These are phyloP conservation scores for Zymoseptoria passerinii DNA, from an alignment of 2,329 filamentous ascomycete species.

Conservation along the genomic window DNA sequence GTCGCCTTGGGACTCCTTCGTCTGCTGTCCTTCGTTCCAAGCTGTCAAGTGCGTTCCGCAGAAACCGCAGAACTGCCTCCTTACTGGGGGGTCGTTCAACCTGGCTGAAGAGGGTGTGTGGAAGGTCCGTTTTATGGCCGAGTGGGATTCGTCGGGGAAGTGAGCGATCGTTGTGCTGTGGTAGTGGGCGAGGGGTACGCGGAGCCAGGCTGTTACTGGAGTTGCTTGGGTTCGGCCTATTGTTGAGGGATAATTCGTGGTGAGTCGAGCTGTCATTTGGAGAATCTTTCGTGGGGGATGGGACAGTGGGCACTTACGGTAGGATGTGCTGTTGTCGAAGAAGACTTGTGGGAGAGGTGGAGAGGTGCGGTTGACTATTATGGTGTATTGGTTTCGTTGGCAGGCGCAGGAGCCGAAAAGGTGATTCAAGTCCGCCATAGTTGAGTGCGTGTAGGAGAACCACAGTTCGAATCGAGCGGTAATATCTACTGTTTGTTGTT, in stretches of 20 bases:
- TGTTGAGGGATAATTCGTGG: neutral
- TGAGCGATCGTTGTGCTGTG: conserved; percentile 65
- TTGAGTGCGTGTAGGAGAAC: neutral
- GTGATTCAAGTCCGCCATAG: conserved; percentile 16
- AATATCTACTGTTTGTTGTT: neutral
- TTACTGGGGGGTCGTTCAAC: conserved; percentile 48
- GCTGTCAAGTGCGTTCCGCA: conserved; percentile 79
- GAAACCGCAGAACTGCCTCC: conserved; percentile 81
- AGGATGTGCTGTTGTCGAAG: conserved; percentile 61
- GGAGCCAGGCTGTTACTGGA: conserved; percentile 71
- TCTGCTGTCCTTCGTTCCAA: conserved; percentile 60
- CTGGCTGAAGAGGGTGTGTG: conserved; percentile 25
- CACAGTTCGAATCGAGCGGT: too few relatives aligned
- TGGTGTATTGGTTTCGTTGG: conserved; percentile 73
- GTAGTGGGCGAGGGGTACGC: conserved; percentile 75
- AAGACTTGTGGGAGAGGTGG: conserved; percentile 57
- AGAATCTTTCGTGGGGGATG: conserved; percentile 13
- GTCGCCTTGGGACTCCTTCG: conserved; percentile 34
- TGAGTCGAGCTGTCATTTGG: neutral
- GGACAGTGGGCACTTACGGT: conserved; percentile 53
- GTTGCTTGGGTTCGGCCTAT: conserved; percentile 57
- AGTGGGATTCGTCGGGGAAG: conserved; percentile 62
- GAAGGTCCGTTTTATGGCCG: conserved; percentile 39
- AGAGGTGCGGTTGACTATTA: conserved; percentile 55
- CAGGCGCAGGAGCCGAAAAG: conserved; percentile 76